phyloP scores from a whole-genome alignment of 2,329 filamentous ascomycete genomes.

The Cercospora sp. region DNA sequence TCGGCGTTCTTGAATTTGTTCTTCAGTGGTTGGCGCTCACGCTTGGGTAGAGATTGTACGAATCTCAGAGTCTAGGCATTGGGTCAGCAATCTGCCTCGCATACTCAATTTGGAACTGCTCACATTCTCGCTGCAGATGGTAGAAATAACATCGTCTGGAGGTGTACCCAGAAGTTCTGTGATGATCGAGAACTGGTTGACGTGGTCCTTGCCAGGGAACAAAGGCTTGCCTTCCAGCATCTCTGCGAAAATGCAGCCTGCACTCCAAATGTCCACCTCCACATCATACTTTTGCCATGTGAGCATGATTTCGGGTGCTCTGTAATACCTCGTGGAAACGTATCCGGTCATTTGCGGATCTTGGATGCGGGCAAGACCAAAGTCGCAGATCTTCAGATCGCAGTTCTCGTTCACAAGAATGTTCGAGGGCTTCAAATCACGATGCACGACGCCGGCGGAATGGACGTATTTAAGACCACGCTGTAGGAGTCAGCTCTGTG shows the following conservation, averaged over 20 bases:
- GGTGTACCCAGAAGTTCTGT: conserved; percentile 95
- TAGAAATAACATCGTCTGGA: conserved; percentile 97
- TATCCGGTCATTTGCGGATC: conserved; percentile 99
- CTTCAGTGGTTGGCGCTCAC: conserved; percentile 80
- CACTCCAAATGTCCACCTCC: conserved; percentile 99
- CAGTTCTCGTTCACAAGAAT: conserved; percentile 99
- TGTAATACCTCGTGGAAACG: conserved; percentile 97
- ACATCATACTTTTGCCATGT: conserved; percentile 99
- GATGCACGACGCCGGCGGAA: conserved; percentile 95
- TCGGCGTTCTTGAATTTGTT: conserved; percentile 97
- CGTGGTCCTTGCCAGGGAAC: conserved; percentile 98
- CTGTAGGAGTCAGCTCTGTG: conserved; percentile 49
- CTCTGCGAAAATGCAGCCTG: conserved; percentile 97
- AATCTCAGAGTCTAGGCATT: conserved; percentile 78
- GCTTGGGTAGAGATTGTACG: conserved; percentile 93
- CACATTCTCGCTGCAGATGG: conserved; percentile 91
- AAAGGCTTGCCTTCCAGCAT: conserved; percentile 98
- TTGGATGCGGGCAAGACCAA: conserved; percentile 94
- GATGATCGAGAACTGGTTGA: conserved; percentile 99
- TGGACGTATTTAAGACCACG: conserved; percentile 98
- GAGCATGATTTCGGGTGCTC: conserved; percentile 98
- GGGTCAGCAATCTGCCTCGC: conserved; percentile 27
- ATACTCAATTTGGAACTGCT: conserved; percentile 53
- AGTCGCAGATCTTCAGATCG: conserved; percentile 99
- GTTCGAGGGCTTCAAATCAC: conserved; percentile 97